Evolutionary conservation across 2,329 filamentous ascomycete species (phyloP), one percentile per base, ranked within the genome.

Genomic region (Ilyonectria destructans): DNA sequence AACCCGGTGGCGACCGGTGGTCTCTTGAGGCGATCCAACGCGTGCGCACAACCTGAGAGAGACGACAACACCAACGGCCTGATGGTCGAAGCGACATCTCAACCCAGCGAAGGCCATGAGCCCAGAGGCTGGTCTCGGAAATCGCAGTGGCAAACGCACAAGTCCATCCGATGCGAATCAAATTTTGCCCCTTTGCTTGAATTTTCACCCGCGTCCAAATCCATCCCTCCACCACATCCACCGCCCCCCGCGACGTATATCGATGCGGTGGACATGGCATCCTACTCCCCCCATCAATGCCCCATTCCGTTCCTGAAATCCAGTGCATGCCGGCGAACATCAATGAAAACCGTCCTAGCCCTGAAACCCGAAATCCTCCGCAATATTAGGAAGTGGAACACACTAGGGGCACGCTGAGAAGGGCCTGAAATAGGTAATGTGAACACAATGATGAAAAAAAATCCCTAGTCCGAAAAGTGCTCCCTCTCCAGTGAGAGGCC

Each of bases 401-500:
- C 71, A 74, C 68, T 70, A 64, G 70, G 60, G 67, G 69, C 67
- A 75, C 75, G 72, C 62, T 74, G 65, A 68, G 69, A 62, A 67
- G 54, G 69, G 65, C 67, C 69, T 69, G 62, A 71, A 71, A 71
- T 73, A 72, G 71, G 67, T 72, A 72, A 69, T 72, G 69, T 75
- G 76, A 76, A 75, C 71, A 79, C 73, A 74, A 71, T 73, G 71
- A 75, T 78, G 71, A 78, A 75, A 68, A 65, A 75, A 73, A 73
- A 75, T 77, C 74, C 75, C 68, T 73, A 74, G 65, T 75, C 74
- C 71, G 72, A 73, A 74, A 75, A 68, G 66, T 72, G 69, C 71
- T 75, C 74, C 75, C 74, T 75, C 75, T 77, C 77, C 73, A 71
- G 73, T 74, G 75, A 77, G 77, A 78, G 78, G 71, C 71, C 75